These are phyloP conservation scores for Agrocybe praecox DNA, from an alignment of 768 basidiomycete genomes.

Conservation along the genomic window DNA sequence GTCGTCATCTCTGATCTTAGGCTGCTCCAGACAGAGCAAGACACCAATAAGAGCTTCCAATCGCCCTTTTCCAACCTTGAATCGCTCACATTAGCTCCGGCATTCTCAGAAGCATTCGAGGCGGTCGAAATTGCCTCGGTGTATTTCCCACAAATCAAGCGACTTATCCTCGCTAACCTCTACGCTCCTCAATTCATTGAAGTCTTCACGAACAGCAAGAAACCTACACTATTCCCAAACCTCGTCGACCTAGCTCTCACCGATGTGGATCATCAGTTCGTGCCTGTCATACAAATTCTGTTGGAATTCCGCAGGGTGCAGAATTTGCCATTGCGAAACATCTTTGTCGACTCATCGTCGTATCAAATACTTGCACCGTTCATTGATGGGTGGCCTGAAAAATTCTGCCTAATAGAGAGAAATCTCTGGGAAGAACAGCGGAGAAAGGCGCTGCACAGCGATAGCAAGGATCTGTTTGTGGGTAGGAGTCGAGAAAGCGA, in stretches of 20 bases:
- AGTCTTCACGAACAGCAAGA: not conserved
- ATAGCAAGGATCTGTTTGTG: not conserved
- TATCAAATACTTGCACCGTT: not conserved
- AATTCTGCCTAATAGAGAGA: not conserved
- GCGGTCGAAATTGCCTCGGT: not conserved
- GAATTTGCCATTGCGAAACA: not conserved
- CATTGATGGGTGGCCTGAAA: not conserved
- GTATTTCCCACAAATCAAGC: conserved; percentile 9
- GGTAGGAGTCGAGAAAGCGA: not conserved
- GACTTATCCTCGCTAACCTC: conserved; percentile 4
- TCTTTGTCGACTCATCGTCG: not conserved
- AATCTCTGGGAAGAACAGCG: not conserved
- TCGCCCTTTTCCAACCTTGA: not conserved
- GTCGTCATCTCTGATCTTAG: conserved; percentile 6
- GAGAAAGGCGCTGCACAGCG: not conserved
- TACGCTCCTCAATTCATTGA: not conserved
- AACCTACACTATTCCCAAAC: not conserved
- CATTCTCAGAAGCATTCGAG: conserved; percentile 1
- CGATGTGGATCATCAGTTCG: not conserved
- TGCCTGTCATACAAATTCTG: not conserved
- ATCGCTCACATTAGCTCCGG: conserved; percentile 9
- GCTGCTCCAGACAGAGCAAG: not conserved
- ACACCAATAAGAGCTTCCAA: not conserved
- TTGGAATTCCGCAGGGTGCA: not conserved
- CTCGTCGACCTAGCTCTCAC: not conserved